Evolutionary conservation across 106 monocot genomes (phyloP), one percentile per base, ranked within the genome.

Genomic region (Dactylorhiza incarnata): DNA sequence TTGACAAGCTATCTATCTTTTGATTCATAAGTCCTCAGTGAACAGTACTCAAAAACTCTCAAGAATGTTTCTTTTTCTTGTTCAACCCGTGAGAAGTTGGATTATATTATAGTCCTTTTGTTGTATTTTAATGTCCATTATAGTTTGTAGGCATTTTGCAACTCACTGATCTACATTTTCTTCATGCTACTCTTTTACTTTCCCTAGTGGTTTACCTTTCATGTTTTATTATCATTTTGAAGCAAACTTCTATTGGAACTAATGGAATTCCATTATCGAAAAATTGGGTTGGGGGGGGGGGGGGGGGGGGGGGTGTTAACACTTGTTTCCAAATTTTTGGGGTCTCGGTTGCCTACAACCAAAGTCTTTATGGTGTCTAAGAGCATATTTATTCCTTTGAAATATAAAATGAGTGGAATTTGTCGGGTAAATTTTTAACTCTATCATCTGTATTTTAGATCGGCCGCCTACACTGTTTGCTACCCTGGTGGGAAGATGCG

Each of bases 401-500:
- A 22, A 59, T 59, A 59, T 59, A 59, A 22, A 59, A 8, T 22
- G 58, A n/a, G 8, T 59, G 8, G 8, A 7, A 59, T 59, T 1
- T 59, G n/a, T 59, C 6, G 6, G 58, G 5, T 22, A 59, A 59
- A 59, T 19, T 23, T 59, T 19, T 29, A 66, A 70, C 45, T 6
- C 16, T 70, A 16, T 45, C 14, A 29, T 81, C 44, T 23, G n/a
- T 16, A 52, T 81, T 82, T 80, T 82, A 94, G 90, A 61, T 90
- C 26, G 88, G 97, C 22, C 90, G 91, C 46, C 76, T 99, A 65
- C 97, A 99, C 68, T 94, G 97, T 76, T 74, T 88, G 71, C 78
- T 84, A 23, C 97, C 97, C 0, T 94, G 97, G 97, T 99, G 97
- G 97, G 89, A 99, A 73, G 91, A 99, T 85, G 89, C 91, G 50